Base-by-base conservation (phyloP, 108 stramenopile genomes). In the Tribonema minus region DNA sequence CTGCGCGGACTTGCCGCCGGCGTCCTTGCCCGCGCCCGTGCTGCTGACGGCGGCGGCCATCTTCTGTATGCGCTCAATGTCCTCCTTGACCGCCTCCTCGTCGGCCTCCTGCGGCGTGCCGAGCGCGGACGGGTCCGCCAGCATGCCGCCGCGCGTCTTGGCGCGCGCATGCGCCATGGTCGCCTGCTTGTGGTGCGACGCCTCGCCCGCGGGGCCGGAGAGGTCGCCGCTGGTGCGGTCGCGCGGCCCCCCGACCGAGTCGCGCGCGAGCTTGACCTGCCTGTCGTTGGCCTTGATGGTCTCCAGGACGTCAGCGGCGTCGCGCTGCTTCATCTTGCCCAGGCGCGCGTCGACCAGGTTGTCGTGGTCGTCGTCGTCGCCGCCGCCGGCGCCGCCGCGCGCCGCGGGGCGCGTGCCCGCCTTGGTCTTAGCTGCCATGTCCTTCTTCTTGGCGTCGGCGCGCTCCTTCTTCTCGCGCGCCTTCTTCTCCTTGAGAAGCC, bases 241-340 rank as follows among this genome's bases (percentile, higher is more conserved):
- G 20, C 46, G 46, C 9, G 15, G 46, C 20, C 46, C 46, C 9
- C 46, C 20, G 20, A 54, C 46, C 20, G 46, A 54, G 15, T 68
- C 54, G 26, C 77, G 34, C 15, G 77, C 77, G 3, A 37, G 37
- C 61, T 31, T 68, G 37, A 70, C 32, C 32, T 67, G 30, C 30
- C 77, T 68, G 61, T 78, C 77, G 32, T 78, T 67, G 32, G 64
- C 66, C 32, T 68, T 67, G 37, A 78, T 78, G 59, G 37, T 67
- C 15, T 54, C 77, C 3, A 78, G 68, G 3, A 78, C 77, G 2
- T 68, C 77, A 23, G 46, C 61, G 12, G 77, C 77, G n/a, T 70
- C 77, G 3, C 77, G 32, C 60, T 78, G 77, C 68, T 78, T 78
- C 77, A 78, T 78, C 68, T 40, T 78, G 77, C 77, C 77, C 33